Evolutionary conservation across 192 early-diverging fungal species (phyloP).

Genomic region (Gonapodya prolifera): DNA sequence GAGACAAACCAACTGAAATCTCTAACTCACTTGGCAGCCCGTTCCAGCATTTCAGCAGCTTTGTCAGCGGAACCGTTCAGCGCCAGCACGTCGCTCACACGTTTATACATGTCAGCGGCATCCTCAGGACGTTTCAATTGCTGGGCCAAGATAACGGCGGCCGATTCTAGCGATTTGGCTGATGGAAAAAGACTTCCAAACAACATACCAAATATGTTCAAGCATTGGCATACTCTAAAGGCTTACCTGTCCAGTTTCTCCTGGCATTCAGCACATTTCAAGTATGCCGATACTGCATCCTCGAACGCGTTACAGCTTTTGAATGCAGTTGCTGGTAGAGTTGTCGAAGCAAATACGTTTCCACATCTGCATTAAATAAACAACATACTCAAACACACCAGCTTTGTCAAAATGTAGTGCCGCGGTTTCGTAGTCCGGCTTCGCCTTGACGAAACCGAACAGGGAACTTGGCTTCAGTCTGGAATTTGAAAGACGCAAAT

Average conservation of each 20-base stretch:
- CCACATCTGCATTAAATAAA: background rate
- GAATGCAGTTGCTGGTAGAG: background rate
- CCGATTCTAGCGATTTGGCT: background rate
- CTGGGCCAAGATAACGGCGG: background rate
- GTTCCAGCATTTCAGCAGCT: background rate
- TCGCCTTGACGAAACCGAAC: background rate
- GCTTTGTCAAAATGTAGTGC: background rate
- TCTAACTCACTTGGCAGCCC: background rate
- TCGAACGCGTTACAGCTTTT: background rate
- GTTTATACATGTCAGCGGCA: background rate
- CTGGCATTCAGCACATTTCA: background rate
- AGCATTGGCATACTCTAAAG: background rate
- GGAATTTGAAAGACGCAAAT: background rate
- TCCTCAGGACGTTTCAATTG: background rate
- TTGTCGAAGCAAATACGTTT: background rate
- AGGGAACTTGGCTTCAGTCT: background rate
- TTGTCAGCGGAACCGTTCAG: conserved; percentile 1
- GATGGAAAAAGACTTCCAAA: background rate
- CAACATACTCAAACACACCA: background rate
- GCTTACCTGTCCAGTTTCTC: background rate
- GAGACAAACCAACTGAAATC: background rate
- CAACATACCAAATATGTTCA: no score
- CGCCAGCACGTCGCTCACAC: background rate
- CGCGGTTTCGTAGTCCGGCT: background rate
- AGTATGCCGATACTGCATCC: background rate